Conservation (phyloP, 306 rosid species). For the cucumber (Cucumis sativus) region DNA sequence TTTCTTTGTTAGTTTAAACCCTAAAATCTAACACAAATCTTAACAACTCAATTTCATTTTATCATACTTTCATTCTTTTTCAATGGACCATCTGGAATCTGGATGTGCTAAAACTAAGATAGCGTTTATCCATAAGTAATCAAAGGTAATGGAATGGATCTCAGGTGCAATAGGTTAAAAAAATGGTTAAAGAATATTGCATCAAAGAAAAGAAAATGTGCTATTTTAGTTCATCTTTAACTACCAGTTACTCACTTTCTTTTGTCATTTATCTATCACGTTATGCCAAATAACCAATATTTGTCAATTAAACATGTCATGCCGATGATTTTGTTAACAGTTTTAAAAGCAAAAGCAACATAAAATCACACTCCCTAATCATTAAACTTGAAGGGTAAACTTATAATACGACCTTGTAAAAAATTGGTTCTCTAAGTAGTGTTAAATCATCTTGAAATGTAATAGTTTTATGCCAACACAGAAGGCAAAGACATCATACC, state of each 20-base stretch:
- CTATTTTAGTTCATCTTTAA: background rate
- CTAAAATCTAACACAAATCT: background rate
- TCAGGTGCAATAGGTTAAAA: too few species aligned
- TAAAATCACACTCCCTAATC: background rate
- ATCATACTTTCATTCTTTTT: background rate
- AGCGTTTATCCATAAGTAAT: too few species aligned
- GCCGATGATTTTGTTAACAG: background rate
- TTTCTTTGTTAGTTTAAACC: background rate
- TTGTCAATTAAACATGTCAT: background rate
- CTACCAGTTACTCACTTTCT: background rate
- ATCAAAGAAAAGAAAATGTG: background rate
- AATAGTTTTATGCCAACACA: background rate
- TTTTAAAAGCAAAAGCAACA: background rate
- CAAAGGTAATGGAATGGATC: too few species aligned
- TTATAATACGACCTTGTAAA: background rate
- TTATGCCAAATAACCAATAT: background rate
- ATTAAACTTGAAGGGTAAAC: background rate
- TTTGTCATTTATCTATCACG: background rate
- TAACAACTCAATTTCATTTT: slow-evolving; percentile 3
- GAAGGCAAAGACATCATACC: background rate
- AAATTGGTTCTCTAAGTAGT: background rate
- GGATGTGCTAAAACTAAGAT: too few species aligned
- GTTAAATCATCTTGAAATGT: background rate
- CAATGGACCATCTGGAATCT: too few species aligned
- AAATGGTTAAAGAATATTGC: background rate